Evolutionary conservation across 139 green algal genomes (phyloP).

Genomic region (Haematococcus lacustris): DNA sequence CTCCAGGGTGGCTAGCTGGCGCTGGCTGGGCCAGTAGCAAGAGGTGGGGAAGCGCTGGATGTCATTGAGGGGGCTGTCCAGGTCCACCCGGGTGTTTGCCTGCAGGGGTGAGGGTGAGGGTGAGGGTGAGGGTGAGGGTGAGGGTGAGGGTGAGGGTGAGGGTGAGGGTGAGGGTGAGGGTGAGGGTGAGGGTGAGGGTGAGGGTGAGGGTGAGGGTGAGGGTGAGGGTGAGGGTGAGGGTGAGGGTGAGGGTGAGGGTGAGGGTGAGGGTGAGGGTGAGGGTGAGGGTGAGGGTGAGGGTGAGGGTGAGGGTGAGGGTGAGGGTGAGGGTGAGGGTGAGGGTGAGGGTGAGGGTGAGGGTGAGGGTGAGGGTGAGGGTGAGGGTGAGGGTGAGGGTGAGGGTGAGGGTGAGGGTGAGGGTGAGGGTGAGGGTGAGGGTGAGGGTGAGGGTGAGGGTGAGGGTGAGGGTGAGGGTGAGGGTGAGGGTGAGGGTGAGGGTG

Average conservation of each 20-base stretch:
- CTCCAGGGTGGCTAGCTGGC: constrained; percentile 49
- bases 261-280: neutral
- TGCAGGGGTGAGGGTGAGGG: constrained; percentile 22
- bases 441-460: neutral
- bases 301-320: too few relatives aligned
- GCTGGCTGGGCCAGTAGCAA: constrained; percentile 53
- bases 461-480: too few relatives aligned
- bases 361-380: too few relatives aligned
- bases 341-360: too few relatives aligned
- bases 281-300: too few relatives aligned
- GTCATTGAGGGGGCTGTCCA: constrained; percentile 41
- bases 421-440: neutral
- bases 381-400: neutral
- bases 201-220: neutral
- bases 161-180: neutral
- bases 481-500: neutral
- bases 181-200: neutral
- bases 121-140: too few relatives aligned
- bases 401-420: neutral
- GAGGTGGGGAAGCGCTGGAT: constrained; percentile 22
- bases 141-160: too few relatives aligned
- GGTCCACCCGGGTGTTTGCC: constrained; percentile 42
- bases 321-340: too few relatives aligned
- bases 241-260: neutral
- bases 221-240: neutral